phyloP scores from a whole-genome alignment of 2,329 filamentous ascomycete species.

The Fusarium sterilihyphosum region DNA sequence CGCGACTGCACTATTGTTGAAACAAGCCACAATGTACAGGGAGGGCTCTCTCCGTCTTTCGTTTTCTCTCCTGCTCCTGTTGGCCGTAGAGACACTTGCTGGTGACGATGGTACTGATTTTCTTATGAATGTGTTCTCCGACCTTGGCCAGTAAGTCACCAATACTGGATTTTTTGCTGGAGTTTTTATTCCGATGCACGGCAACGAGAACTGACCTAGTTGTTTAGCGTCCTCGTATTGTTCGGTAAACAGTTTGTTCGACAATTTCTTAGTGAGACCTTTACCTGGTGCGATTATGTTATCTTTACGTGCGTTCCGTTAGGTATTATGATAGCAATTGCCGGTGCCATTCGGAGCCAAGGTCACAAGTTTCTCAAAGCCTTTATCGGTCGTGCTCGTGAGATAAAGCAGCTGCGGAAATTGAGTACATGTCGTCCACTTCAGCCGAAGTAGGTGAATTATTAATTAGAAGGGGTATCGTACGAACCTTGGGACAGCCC shows the following conservation, averaged over 20 bases:
- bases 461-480: not conserved
- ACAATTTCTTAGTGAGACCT: not conserved
- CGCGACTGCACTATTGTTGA: too few species aligned
- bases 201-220: not conserved
- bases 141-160: not conserved
- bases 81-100: not conserved
- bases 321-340: not conserved
- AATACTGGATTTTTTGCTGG: fast-evolving
- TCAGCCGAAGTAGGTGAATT: not conserved
- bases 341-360: not conserved
- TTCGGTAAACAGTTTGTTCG: not conserved
- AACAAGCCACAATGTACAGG: not conserved
- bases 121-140: not conserved
- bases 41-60: not conserved
- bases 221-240: not conserved
- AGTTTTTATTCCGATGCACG: fast-evolving
- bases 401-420: not conserved
- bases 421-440: not conserved
- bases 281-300: not conserved
- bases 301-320: not conserved
- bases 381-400: not conserved
- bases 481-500: not conserved
- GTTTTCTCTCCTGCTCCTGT: not conserved
- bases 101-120: not conserved
- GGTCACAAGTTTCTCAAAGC: not conserved